Conservation (phyloP, 345 rosid species). For the Carallia pectinifolia region DNA sequence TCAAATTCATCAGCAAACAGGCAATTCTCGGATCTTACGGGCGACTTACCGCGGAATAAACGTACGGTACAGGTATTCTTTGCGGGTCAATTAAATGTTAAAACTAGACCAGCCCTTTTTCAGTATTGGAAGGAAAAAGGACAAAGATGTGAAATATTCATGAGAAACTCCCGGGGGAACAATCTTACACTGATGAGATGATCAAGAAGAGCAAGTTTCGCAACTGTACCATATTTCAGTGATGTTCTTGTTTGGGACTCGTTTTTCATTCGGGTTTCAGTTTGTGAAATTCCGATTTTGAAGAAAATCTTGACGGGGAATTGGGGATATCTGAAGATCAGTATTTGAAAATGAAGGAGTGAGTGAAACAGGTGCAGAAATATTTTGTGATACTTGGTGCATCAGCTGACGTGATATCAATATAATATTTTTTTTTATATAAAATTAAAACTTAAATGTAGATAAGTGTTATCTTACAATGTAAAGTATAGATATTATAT, state of each 20-base stretch:
- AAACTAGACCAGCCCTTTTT: conserved; percentile 37
- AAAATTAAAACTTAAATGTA: no score
- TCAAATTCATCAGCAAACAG: conserved; percentile 43
- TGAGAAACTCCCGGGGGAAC: no score
- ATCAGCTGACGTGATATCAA: no score
- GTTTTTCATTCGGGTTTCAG: conserved; percentile 50
- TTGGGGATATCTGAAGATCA: conserved; percentile 41
- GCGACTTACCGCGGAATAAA: conserved; percentile 21
- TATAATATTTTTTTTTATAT: no score
- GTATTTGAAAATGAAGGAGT: conserved; percentile 39
- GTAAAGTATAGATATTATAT: no score
- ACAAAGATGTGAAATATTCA: no score
- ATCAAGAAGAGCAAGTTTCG: conserved; percentile 24
- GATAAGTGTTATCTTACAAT: no score
- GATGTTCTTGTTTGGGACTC: conserved; percentile 67
- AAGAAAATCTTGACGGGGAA: conserved; percentile 38
- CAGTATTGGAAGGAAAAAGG: conserved; percentile 4
- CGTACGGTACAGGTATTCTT: conserved; percentile 46
- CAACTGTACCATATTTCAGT: conserved; percentile 48
- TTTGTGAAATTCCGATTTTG: conserved; percentile 47
- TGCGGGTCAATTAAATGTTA: conserved; percentile 44
- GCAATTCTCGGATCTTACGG: conserved; percentile 20
- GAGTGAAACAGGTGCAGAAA: conserved; percentile 50
- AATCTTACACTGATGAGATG: no score
- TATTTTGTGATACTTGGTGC: conserved; percentile 35